Percentiles rank a stretch among this genome's conserved stretches.
Conservation (phyloP, 2,329 filamentous ascomycete species). For the Trichoderma pleuroti region DNA sequence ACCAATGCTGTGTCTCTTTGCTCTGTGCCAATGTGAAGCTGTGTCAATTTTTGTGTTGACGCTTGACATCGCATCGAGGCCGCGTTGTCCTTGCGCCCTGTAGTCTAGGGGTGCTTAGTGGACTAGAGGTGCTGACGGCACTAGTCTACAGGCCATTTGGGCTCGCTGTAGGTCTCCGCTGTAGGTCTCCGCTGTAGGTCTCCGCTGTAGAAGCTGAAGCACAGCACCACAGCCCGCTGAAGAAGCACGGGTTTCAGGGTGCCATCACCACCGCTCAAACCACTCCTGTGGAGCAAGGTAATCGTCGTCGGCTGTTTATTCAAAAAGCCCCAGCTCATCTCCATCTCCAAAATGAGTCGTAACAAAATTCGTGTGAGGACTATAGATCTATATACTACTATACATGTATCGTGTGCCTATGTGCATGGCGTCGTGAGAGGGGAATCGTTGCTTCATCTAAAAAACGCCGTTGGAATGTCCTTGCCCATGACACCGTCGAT, state of each 20-base stretch:
- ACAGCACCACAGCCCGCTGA: neutral
- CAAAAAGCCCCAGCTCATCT: neutral
- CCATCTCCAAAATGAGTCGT: neutral
- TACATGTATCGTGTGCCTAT: neutral
- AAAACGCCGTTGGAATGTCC: neutral
- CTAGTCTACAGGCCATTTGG: neutral
- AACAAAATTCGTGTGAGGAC: neutral
- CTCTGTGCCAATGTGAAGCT: neutral
- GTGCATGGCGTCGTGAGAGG: neutral
- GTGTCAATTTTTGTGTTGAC: neutral
- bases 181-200: neutral
- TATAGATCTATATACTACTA: neutral
- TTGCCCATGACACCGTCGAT: neutral
- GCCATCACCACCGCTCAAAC: too few relatives aligned
- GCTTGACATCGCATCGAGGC: neutral
- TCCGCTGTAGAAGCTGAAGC: neutral
- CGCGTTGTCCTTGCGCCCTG: neutral
- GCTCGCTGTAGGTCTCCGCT: neutral
- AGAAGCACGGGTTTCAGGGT: too few relatives aligned
- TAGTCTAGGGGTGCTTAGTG: neutral
- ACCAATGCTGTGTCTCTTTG: slow-evolving; percentile 3
- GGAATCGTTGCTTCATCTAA: neutral
- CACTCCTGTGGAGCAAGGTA: too few relatives aligned
- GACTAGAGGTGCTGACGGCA: neutral
- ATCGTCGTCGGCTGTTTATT: neutral